Evolutionary conservation across 2,329 filamentous ascomycete genomes (phyloP).

Genomic region (Fusarium equiseti): DNA sequence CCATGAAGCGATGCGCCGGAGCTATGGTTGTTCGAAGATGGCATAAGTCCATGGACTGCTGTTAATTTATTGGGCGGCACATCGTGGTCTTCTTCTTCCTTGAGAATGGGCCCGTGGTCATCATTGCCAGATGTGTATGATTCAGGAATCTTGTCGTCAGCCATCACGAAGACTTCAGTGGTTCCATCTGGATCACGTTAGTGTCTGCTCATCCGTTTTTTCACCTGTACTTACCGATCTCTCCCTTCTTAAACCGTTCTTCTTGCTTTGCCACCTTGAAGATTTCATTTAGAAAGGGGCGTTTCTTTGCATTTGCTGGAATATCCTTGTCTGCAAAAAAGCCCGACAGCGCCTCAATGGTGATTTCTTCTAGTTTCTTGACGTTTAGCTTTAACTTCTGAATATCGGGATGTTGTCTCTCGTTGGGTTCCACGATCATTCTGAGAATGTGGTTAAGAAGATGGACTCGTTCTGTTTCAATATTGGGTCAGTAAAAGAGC

Average conservation of each 20-base stretch:
- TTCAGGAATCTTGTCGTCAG: slow-evolving; percentile 64
- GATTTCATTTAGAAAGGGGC: slow-evolving; percentile 68
- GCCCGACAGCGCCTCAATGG: slow-evolving; percentile 67
- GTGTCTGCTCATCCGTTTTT: not conserved
- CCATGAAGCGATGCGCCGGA: slow-evolving; percentile 51
- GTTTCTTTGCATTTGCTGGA: slow-evolving; percentile 67
- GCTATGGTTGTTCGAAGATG: slow-evolving; percentile 54
- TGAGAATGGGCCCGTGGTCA: slow-evolving; percentile 53
- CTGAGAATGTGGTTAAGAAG: slow-evolving; percentile 71
- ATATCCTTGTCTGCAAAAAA: slow-evolving; percentile 67
- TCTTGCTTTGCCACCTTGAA: slow-evolving; percentile 71
- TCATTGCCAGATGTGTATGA: slow-evolving; percentile 63
- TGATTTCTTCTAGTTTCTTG: slow-evolving; percentile 68
- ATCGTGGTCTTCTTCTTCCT: slow-evolving; percentile 59
- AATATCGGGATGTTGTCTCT: slow-evolving; percentile 64
- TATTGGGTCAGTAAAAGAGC: slow-evolving; percentile 12
- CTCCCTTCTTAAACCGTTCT: slow-evolving; percentile 66
- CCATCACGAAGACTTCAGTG: slow-evolving; percentile 63
- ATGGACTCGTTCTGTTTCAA: slow-evolving; percentile 65
- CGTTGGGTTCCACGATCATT: slow-evolving; percentile 65
- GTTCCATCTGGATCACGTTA: slow-evolving; percentile 56
- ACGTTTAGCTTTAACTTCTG: slow-evolving; percentile 66
- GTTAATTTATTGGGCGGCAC: slow-evolving; percentile 53
- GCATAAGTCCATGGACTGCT: slow-evolving; percentile 52
- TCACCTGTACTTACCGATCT: slow-evolving; percentile 63